Evolutionary conservation across 768 basidiomycete genomes (phyloP), one percentile per base, ranked within the genome.

Genomic region (Lactifluus rugatus): DNA sequence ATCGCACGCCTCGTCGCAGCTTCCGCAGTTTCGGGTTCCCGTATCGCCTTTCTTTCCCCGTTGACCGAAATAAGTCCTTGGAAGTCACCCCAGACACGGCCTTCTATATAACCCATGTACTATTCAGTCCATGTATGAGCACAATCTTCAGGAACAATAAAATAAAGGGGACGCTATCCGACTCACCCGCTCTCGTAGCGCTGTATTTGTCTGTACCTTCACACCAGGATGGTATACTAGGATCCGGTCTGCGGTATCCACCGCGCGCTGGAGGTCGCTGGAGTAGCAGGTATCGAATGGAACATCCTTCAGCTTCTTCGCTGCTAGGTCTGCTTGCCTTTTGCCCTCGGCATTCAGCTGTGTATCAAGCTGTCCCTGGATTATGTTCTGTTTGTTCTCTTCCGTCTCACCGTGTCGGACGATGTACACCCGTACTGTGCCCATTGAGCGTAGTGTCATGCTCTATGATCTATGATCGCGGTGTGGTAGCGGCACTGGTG

Each of bases 341-440:
- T 75, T 54, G 14, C 89, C 89, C 3, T 68, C 70, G 16, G 74
- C 78, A 63, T 90, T 90, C 66, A 92, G 74, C 41, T 69, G 62
- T 7, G 83, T 83, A 70, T 92, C 85, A 55, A 81, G 65, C 9
- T 92, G 89, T 41, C 89, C 89, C 73, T 92, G 89, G 46, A 88
- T 78, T 56, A 86, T 80, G 25, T 75, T 73, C 6, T 72, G 70
- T 52, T 74, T 71, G 69, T 90, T 90, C 66, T 78, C 82, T 42
- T 81, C 76, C 25, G 89, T 91, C 73, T 91, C 87, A 19, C 87
- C 89, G 64, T 91, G 89, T 44, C 89, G 81, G 49, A 89, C 77
- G 61, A 89, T 71, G 67, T 84, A 87, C 47, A 89, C 63, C 53
- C 74, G 74, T 25, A 77, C 75, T 26, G 72, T 65, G 54, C 67